Base-by-base conservation (phyloP, 2,329 filamentous ascomycete species). In the Aquanectria penicillioides region DNA sequence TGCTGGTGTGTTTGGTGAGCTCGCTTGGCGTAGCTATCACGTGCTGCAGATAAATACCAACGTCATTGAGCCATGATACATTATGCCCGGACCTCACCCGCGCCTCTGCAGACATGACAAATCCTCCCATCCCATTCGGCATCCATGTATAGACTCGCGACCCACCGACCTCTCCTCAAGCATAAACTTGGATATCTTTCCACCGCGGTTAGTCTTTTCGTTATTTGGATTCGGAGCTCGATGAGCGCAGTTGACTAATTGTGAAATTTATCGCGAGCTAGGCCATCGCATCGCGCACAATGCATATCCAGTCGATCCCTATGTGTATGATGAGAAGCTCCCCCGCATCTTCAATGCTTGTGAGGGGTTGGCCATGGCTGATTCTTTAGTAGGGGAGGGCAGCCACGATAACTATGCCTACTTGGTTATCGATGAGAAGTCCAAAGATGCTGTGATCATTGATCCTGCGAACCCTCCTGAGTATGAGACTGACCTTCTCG, bases 221-320 rank as follows among this genome's bases (percentile, higher is more conserved):
- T n/a, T 38, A 40, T 18, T 37, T 33, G 55, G 31, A 36, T 13
- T 20, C 31, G n/a, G 22, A 20, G 22, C 18, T 10, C 7, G 13
- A 4, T 1, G 38, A 53, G 29, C 6, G 26, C 11, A 22, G 20
- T 40, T 40, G 25, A 50, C 67, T 15, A 60, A 33, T 49, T n/a
- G n/a, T 49, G 47, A 37, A 26, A 34, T 5, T 11, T 34, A 6
- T 43, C 57, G 31, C 23, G 52, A 60, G 50, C 38, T 59, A 67
- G 61, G 25, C 41, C 26, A 56, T 64, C 38, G 41, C 63, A 58
- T 69, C 68, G 26, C 64, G 72, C 69, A 61, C 66, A 66, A 95
- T 95, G 92, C 91, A 94, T 86, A 90, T 94, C 79, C 86, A 92
- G 78, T 91, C 90, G 67, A 94, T 95, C 78, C 91, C 91, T 56